Evolutionary conservation across 768 basidiomycete species (phyloP).

Genomic region (Ramaria sp.): DNA sequence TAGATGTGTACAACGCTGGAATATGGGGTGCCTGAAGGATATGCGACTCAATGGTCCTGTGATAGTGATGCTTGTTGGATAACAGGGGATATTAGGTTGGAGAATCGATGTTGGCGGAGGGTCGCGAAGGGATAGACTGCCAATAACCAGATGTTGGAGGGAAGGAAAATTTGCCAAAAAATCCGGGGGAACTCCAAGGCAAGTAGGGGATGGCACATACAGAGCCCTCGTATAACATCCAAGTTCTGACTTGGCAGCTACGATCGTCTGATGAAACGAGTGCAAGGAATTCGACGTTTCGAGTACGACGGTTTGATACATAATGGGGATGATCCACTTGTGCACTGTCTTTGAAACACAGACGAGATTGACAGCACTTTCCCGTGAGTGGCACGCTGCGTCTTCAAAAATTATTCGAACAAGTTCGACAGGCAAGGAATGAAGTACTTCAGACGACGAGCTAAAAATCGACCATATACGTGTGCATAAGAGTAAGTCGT

Average conservation of each 20-base stretch:
- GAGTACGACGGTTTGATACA: background rate
- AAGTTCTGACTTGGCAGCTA: background rate
- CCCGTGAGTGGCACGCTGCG: background rate
- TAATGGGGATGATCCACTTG: background rate
- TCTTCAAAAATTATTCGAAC: slow-evolving; percentile 6
- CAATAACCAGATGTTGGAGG: background rate
- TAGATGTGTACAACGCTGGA: slow-evolving; percentile 6
- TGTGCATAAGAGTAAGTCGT: background rate
- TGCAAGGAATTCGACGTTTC: background rate
- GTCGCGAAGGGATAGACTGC: background rate
- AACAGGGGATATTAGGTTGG: background rate
- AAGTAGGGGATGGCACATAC: background rate
- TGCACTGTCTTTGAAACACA: slow-evolving; percentile 3
- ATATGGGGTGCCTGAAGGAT: slow-evolving; percentile 3
- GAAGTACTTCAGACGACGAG: background rate
- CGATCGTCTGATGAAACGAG: background rate
- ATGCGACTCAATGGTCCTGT: background rate
- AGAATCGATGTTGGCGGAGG: background rate
- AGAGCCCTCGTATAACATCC: background rate
- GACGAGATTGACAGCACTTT: background rate
- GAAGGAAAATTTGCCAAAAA: slow-evolving; percentile 1
- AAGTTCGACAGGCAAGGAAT: slow-evolving; percentile 8
- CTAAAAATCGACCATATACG: background rate
- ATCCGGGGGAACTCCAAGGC: background rate
- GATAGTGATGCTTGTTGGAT: slow-evolving; percentile 5